Base-by-base conservation (phyloP, 305 asterid genomes). In the Fraxinus nigra region DNA sequence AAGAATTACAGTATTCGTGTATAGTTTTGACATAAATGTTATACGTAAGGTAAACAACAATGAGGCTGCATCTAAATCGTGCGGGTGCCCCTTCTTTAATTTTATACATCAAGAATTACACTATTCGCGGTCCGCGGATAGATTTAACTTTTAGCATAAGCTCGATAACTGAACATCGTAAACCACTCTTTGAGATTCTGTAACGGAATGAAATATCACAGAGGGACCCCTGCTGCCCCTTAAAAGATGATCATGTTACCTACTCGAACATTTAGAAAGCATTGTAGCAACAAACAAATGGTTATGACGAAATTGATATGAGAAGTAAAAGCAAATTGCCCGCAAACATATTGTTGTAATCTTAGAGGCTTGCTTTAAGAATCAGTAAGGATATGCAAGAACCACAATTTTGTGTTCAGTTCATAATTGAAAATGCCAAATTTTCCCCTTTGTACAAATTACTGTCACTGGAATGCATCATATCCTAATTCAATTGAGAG, bases 381-480 rank as follows among this genome's bases (percentile, higher is more conserved):
- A 51, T 18, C 63, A 14, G 61, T 14, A 48, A 14, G 61, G 61
- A 51, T 16, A n/a, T 51, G 9, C 63, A 54, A 54, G 63, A 54
- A 51, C 73, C 73, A 65, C 18, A 65, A 10, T 26, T 32, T 65
- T 65, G 35, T 37, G 48, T 63, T 80, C 75, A 63, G 14, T 48
- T 72, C 74, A 54, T 11, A 38, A 38, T 43, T 32, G 16, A 59
- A 70, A 85, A 77, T 69, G 28, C 69, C 76, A 78, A 69, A 56
- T 34, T 70, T 14, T 32, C 75, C 76, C 77, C 73, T 81, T 75
- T 81, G 80, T 83, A 86, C 85, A 84, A 72, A 81, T 69, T 65
- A 73, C 70, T 48, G 70, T 56, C 67, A 77, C 20, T 56, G 13
- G 76, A 83, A 75, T 63, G 79, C 81, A 77, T 48, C 33, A 69